Evolutionary conservation across 768 basidiomycete species (phyloP), one percentile per base, ranked within the genome.

Genomic region (Tulasnella calospora): DNA sequence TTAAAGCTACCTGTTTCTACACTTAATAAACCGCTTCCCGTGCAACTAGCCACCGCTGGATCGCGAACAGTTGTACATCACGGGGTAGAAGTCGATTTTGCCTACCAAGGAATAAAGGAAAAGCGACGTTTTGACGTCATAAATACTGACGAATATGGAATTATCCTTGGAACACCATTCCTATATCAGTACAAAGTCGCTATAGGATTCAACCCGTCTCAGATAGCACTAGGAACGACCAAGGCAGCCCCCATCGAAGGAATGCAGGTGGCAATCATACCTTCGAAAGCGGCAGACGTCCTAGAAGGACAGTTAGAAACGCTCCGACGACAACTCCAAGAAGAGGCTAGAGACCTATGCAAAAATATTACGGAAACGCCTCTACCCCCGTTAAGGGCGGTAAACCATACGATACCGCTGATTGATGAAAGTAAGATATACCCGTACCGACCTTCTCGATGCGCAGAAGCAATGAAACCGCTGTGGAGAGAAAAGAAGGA

Each of bases 1-100:
- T 47, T 80, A 5, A 79, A 72, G 27, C 9, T 81, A 40, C 36
- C 12, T 38, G 30, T 27, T 27, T 57, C 73, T 6, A 35, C 27
- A 1, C 78, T 81, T 6, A 38, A 73, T 0, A 82, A 83, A 40
- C 87, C 85, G 5, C 27, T 88, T 1, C 78, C 82, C 0, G 71
- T 88, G 0, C 85, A 86, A 17, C 80, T 89, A 0, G 87, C 87
- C 0, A 85, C 86, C 0, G 83, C 85, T 51, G 88, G 87, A 0
- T 88, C 87, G 0, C 73, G 83, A 0, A 83, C 86, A 0, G 84
- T 85, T 73, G 81, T 88, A 0, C 87, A 85, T 73, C 82, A 41
- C 30, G 71, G 81, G 0, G 80, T 83, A 0, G 76, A 46, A 4
- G 85, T 80, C 0, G 10, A 81, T 1, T 44, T 88, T 2, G 51